Evolutionary conservation across 202 grass and related monocot species (phyloP).

Genomic region (Panicum hallii): DNA sequence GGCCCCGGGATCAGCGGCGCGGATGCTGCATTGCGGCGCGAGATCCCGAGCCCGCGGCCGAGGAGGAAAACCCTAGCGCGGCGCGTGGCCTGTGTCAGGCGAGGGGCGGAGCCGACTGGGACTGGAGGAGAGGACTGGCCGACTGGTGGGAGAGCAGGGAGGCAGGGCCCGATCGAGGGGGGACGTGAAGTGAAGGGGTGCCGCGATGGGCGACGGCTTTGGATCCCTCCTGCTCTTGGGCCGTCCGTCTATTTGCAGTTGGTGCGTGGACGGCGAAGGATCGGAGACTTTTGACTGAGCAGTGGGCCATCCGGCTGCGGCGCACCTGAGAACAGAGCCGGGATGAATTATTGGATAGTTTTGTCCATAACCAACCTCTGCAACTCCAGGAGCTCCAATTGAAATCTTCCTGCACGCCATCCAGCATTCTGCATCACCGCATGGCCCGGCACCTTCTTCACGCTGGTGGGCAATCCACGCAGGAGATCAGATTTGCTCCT

Average conservation of each 20-base stretch:
- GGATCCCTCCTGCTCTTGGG: background rate
- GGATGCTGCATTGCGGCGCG: slow-evolving; percentile 35
- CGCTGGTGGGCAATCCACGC: too few species aligned
- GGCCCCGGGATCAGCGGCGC: slow-evolving; percentile 44
- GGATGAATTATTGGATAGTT: background rate
- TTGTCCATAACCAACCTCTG: too few species aligned
- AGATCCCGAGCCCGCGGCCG: slow-evolving; percentile 46
- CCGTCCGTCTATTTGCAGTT: background rate
- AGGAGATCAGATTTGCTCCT: background rate
- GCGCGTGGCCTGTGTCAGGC: slow-evolving; percentile 35
- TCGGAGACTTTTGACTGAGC: background rate
- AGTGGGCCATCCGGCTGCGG: background rate
- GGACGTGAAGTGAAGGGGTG: background rate
- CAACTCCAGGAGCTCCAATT: too few species aligned
- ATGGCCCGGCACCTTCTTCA: too few species aligned
- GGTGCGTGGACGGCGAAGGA: background rate
- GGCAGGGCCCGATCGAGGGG: background rate
- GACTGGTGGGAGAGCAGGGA: background rate
- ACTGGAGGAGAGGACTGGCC: background rate
- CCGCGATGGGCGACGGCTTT: slow-evolving; percentile 18
- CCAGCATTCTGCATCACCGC: too few species aligned
- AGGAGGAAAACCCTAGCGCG: slow-evolving; percentile 48
- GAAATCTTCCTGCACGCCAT: too few species aligned
- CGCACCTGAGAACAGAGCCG: too few species aligned
- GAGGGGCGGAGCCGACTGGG: background rate